These are phyloP conservation scores for Rhinocladiella mackenziei DNA, from an alignment of 2,329 filamentous ascomycete species.

Conservation along the genomic window DNA sequence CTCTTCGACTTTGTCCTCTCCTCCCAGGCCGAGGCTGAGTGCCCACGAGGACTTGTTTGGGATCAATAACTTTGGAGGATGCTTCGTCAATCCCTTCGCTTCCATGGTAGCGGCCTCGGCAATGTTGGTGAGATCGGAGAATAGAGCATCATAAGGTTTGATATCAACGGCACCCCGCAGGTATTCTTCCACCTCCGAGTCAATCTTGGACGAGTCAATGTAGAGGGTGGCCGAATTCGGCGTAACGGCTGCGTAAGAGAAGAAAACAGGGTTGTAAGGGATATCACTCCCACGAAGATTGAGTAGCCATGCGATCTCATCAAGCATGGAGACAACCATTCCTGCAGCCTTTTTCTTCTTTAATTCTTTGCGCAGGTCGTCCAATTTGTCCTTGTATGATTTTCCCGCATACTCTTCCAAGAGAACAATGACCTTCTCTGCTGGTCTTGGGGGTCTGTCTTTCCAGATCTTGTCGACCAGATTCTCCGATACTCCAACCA, in stretches of 20 bases:
- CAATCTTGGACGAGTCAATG: conserved; percentile 74
- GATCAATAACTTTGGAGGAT: conserved; percentile 68
- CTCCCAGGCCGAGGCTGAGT: conserved; percentile 78
- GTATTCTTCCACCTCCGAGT: conserved; percentile 63
- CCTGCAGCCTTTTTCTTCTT: conserved; percentile 83
- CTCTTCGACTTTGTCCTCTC: conserved; percentile 80
- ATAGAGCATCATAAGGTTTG: conserved; percentile 77
- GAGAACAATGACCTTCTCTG: conserved; percentile 70
- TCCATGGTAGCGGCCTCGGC: conserved; percentile 44
- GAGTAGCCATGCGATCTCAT: conserved; percentile 98
- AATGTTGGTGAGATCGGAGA: conserved; percentile 68
- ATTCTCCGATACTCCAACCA: conserved; percentile 74
- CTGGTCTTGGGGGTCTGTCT: conserved; percentile 68
- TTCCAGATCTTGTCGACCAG: conserved; percentile 88
- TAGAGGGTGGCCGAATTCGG: conserved; percentile 73
- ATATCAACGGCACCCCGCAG: conserved; percentile 67
- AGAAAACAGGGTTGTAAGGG: conserved; percentile 97
- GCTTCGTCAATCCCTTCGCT: conserved; percentile 34
- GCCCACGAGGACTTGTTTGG: conserved; percentile 94
- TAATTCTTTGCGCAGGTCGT: conserved; percentile 82
- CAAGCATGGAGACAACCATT: conserved; percentile 77
- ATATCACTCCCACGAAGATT: conserved; percentile 94
- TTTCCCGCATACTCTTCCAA: conserved; percentile 74
- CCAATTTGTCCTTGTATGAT: conserved; percentile 74
- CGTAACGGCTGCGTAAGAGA: conserved; percentile 89